Evolutionary conservation across 352 stramenopile genomes (phyloP), one percentile per base, ranked within the genome.

Genomic region (Globisporangium parvum): DNA sequence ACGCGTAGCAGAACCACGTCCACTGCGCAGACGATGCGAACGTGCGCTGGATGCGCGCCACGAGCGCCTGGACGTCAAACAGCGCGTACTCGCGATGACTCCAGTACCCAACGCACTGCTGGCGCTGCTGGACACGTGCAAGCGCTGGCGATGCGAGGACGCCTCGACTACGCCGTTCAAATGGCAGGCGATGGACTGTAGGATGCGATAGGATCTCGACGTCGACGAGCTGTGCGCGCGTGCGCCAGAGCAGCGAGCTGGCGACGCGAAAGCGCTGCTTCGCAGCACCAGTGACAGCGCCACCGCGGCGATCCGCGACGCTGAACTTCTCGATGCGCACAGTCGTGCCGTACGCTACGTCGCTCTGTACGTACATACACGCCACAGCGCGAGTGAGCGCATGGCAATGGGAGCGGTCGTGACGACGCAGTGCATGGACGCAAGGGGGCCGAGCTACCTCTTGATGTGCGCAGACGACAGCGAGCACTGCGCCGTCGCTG

Each of bases 11-110:
- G 57, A 90, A 92, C 79, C 79, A 89, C 20, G 80, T 83, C 41
- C 74, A 87, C 26, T 93, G 80, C 15, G 82, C 70, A 23, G 78
- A 88, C 5, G 77, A 87, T 20, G 85, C 61, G 60, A 92, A 73
- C 59, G 81, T 80, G 21, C 73, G 58, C 57, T 91, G 75, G 56
- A 91, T 84, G 45, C 76, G 81, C 18, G 60, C 33, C 47, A 93
- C 72, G n/a, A 94, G 62, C 9, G 70, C 37, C 1, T 50, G 55
- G 2, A 75, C 73, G 63, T 94, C 82, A 50, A 82, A 94, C 44
- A 88, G 48, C 18, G 65, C 55, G 55, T 78, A 91, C 23, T 71
- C 69, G 14, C 50, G 53, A 11, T 53, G 47, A 0, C 68, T 67
- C 75, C 77, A 91, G 46, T 85, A 88, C 20, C 74, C 71, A 2